These are phyloP conservation scores for Cardamine chenopodiifolia DNA, from an alignment of 345 rosid genomes.

Conservation along the genomic window DNA sequence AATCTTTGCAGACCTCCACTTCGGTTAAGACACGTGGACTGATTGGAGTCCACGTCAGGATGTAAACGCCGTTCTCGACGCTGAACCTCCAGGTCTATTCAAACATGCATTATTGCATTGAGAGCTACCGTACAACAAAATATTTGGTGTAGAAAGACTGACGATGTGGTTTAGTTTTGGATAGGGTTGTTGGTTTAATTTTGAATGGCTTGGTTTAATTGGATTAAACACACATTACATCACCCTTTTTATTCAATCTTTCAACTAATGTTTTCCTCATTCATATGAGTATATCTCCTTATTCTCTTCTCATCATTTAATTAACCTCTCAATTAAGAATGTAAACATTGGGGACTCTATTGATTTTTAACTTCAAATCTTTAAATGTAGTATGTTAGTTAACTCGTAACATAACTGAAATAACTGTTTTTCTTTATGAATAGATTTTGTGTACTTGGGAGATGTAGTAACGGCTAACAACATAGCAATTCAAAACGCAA, in stretches of 20 bases:
- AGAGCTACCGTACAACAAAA: no score
- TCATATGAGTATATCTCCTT: no score
- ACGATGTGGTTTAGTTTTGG: no score
- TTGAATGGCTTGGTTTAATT: no score
- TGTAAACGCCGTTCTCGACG: conserved; percentile 54
- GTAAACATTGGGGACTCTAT: no score
- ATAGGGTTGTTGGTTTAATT: no score
- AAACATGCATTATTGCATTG: background rate
- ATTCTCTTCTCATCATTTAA: no score
- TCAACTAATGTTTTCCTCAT: no score
- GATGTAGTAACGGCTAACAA: conserved; percentile 87
- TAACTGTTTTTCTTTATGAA: background rate
- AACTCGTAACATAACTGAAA: conserved; percentile 1
- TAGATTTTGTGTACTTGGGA: conserved; percentile 92
- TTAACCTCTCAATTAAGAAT: background rate
- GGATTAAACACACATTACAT: no score
- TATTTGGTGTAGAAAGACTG: no score
- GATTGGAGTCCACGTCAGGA: conserved; percentile 82
- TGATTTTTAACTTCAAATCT: no score
- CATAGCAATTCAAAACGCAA: conserved; percentile 70
- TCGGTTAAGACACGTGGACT: conserved; percentile 79
- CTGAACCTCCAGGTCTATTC: conserved; percentile 59
- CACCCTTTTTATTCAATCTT: no score
- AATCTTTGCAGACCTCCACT: conserved; percentile 78
- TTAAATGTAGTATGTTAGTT: background rate